Percentiles rank a stretch among this genome's conserved stretches.
Conservation (phyloP, 352 stramenopile genomes). For the Elongisporangium prolatum region DNA sequence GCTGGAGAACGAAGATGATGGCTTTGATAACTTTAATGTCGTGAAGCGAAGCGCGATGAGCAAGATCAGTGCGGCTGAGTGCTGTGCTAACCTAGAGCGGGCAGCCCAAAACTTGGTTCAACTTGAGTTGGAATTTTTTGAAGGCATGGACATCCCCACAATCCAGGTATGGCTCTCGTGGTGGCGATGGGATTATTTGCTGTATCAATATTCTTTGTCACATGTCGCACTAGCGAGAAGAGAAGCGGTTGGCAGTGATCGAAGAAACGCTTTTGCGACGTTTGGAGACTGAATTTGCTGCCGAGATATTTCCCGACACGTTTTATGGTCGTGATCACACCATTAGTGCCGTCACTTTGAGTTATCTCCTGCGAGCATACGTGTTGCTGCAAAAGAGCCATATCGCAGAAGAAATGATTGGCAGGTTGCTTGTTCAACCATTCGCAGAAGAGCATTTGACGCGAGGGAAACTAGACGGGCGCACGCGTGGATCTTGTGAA, state of each 20-base stretch:
- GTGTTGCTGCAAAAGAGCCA: slow-evolving; percentile 68
- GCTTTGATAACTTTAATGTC: slow-evolving; percentile 70
- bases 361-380: slow-evolving; percentile 71
- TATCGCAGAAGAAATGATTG: slow-evolving; percentile 82
- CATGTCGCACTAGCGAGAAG: slow-evolving; percentile 35
- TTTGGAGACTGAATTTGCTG: slow-evolving; percentile 83
- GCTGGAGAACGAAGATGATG: slow-evolving; percentile 37
- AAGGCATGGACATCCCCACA: slow-evolving; percentile 54
- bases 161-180: slow-evolving; percentile 42
- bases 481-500: slow-evolving; percentile 69
- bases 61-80: slow-evolving; percentile 36
- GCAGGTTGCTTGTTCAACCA: slow-evolving; percentile 62
- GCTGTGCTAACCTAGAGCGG: slow-evolving; percentile 69
- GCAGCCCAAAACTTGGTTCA: slow-evolving; percentile 71
- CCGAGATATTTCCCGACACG: slow-evolving; percentile 83
- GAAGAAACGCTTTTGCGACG: slow-evolving; percentile 67
- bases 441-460: slow-evolving; percentile 80
- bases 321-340: slow-evolving; percentile 82
- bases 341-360: slow-evolving; percentile 58
- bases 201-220: neutral
- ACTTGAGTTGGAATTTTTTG: slow-evolving; percentile 71
- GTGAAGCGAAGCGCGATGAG: slow-evolving; percentile 18
- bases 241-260: slow-evolving; percentile 62
- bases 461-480: slow-evolving; percentile 67
- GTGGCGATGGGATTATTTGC: neutral